phyloP scores from a whole-genome alignment of 2,329 filamentous ascomycete genomes.

The Aspergillus sp. region DNA sequence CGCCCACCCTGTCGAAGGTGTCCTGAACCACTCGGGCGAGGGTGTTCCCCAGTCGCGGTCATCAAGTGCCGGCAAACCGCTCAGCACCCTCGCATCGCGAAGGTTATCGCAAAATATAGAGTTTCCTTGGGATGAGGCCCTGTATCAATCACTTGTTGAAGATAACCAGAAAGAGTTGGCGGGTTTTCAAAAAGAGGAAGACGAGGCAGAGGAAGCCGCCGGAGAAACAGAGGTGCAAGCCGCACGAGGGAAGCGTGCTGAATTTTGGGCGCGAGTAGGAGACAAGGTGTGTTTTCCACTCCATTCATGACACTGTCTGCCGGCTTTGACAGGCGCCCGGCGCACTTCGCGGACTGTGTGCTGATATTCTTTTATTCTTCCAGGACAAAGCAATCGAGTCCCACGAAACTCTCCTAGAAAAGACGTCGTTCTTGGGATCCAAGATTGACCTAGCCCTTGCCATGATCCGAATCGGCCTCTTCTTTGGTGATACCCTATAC shows the following conservation, averaged over 20 bases:
- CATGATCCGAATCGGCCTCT: slow-evolving; percentile 91
- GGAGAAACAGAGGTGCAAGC: slow-evolving; percentile 94
- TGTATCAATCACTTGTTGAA: slow-evolving; percentile 75
- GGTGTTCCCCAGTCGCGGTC: slow-evolving; percentile 46
- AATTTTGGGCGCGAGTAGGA: slow-evolving; percentile 92
- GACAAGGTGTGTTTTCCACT: slow-evolving; percentile 69
- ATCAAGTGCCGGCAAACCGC: slow-evolving; percentile 35
- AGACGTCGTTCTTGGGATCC: slow-evolving; percentile 92
- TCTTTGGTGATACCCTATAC: slow-evolving; percentile 89
- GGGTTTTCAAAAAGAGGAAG: slow-evolving; percentile 78
- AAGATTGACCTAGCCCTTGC: slow-evolving; percentile 97
- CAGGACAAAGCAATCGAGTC: slow-evolving; percentile 91
- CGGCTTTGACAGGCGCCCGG: not conserved
- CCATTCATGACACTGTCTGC: too few species aligned
- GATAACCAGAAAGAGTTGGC: slow-evolving; percentile 79
- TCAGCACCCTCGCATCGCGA: slow-evolving; percentile 73
- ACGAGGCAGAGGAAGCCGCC: slow-evolving; percentile 92
- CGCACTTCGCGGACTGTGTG: not conserved
- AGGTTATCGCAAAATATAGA: slow-evolving; percentile 63
- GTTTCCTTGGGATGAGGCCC: slow-evolving; percentile 84
- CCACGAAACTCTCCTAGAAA: slow-evolving; percentile 92
- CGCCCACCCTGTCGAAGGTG: slow-evolving; percentile 68
- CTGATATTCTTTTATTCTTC: not conserved
- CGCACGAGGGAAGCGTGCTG: slow-evolving; percentile 88
- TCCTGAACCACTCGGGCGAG: slow-evolving; percentile 76